These are phyloP conservation scores for Arctium minus DNA, from an alignment of 129 eudicot species.

Conservation along the genomic window DNA sequence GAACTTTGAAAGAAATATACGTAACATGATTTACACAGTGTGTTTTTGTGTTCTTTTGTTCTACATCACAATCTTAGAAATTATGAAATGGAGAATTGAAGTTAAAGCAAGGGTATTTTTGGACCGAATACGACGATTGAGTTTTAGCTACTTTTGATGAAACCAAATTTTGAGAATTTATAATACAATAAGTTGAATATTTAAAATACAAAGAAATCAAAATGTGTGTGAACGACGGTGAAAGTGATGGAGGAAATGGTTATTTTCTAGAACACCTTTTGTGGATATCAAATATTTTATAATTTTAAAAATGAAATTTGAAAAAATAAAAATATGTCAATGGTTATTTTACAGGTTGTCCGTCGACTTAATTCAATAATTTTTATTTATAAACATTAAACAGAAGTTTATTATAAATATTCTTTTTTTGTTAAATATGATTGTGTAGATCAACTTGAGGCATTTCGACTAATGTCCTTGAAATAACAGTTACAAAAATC, in stretches of 20 bases:
- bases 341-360: constrained; percentile 22
- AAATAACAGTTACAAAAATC: too few species aligned
- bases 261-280: constrained; percentile 22
- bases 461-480: background rate
- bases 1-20: background rate
- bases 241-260: constrained; percentile 17
- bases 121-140: constrained; percentile 24
- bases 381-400: background rate
- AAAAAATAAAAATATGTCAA: background rate
- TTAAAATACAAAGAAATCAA: constrained; percentile 4
- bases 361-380: background rate
- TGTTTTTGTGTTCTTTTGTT: background rate
- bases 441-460: background rate
- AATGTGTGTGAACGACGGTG: constrained; percentile 4
- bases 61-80: background rate
- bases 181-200: constrained; percentile 19
- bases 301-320: background rate
- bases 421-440: too few species aligned
- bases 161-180: constrained; percentile 12
- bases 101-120: constrained; percentile 13
- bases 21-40: background rate
- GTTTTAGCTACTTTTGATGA: constrained; percentile 33
- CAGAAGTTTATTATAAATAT: background rate
- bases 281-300: constrained; percentile 4
- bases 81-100: constrained; percentile 17